phyloP scores from a whole-genome alignment of 371 early-diverging fungal species.

The Mucor plumbeus region DNA sequence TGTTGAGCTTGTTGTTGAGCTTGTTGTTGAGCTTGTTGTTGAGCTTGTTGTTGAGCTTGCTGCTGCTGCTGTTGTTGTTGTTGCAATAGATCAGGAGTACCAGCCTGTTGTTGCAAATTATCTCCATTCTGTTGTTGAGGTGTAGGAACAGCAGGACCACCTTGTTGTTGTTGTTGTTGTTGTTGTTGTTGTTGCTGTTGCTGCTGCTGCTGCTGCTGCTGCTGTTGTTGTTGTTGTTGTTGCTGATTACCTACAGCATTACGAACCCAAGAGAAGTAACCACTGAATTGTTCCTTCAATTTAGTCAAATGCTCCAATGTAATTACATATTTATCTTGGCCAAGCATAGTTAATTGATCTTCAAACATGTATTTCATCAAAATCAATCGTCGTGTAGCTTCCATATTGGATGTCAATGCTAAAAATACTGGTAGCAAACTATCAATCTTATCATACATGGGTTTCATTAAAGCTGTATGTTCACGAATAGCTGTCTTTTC shows the following conservation, averaged over 20 bases:
- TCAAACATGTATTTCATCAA: constrained; percentile 68
- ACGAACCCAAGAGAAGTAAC: constrained; percentile 55
- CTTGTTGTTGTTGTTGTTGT: constrained; percentile 14
- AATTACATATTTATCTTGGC: constrained; percentile 54
- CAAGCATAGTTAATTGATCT: constrained; percentile 55
- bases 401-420: constrained; percentile 45
- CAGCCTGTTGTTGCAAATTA: not conserved
- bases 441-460: constrained; percentile 54
- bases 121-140: constrained; percentile 10
- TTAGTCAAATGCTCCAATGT: constrained; percentile 50
- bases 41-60: constrained; percentile 14
- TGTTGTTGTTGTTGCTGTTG: constrained; percentile 25
- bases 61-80: constrained; percentile 28
- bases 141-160: constrained; percentile 3
- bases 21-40: constrained; percentile 13
- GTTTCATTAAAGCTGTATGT: constrained; percentile 44
- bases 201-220: constrained; percentile 27
- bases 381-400: constrained; percentile 54
- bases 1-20: constrained; percentile 23
- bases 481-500: constrained; percentile 59
- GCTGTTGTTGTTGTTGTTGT: constrained; percentile 23
- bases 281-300: constrained; percentile 54
- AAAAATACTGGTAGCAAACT: constrained; percentile 53
- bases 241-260: constrained; percentile 41
- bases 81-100: constrained; percentile 21